Percentiles rank a stretch among this genome's conserved stretches.
Evolutionary conservation across 352 stramenopile species (phyloP).

Genomic region (Phytophthora europaea): DNA sequence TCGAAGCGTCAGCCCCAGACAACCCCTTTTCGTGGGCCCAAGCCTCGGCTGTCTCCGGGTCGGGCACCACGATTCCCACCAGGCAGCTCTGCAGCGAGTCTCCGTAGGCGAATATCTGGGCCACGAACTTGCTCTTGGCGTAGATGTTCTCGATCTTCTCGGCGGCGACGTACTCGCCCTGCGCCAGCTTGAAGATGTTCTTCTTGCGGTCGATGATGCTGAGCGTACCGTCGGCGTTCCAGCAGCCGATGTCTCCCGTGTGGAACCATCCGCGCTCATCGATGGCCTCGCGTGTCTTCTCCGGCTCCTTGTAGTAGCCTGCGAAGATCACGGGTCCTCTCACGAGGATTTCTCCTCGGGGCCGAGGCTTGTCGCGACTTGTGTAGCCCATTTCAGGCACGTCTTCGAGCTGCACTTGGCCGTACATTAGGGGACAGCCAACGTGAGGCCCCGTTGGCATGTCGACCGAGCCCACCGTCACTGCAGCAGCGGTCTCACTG

Average conservation of each 20-base stretch:
- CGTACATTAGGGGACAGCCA: slow-evolving; percentile 79
- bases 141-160: slow-evolving; percentile 97
- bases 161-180: slow-evolving; percentile 95
- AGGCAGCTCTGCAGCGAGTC: slow-evolving; percentile 94
- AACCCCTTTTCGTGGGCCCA: slow-evolving; percentile 44
- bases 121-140: slow-evolving; percentile 89
- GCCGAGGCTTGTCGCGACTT: slow-evolving; percentile 60
- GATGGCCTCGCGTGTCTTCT: slow-evolving; percentile 91
- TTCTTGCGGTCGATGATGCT: slow-evolving; percentile 91
- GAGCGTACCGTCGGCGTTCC: slow-evolving; percentile 92
- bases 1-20: slow-evolving; percentile 33
- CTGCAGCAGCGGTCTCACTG: slow-evolving; percentile 91
- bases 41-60: slow-evolving; percentile 52
- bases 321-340: slow-evolving; percentile 83
- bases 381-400: slow-evolving; percentile 97
- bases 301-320: slow-evolving; percentile 95
- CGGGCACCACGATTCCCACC: slow-evolving; percentile 92
- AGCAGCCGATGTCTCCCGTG: slow-evolving; percentile 95
- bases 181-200: slow-evolving; percentile 93
- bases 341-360: slow-evolving; percentile 62
- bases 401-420: slow-evolving; percentile 93
- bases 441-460: slow-evolving; percentile 87
- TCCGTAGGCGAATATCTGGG: slow-evolving; percentile 95
- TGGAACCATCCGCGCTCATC: slow-evolving; percentile 95
- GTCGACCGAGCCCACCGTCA: slow-evolving; percentile 65